Evolutionary conservation across 164 flowering plant genomes (phyloP).

Genomic region (Vitis labrusca): DNA sequence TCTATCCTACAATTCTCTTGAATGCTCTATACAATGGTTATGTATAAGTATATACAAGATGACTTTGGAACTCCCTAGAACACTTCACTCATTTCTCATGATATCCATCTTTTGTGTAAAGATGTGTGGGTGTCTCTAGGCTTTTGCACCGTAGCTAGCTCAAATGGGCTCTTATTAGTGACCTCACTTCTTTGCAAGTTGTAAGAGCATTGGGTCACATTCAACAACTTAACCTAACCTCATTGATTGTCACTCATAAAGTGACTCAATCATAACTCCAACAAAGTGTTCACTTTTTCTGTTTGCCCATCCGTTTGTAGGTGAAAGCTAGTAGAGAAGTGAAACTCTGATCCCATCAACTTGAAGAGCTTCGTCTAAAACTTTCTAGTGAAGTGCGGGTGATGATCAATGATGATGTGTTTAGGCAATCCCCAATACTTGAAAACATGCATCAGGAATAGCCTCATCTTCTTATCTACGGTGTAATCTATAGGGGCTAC

Average conservation of each 20-base stretch:
- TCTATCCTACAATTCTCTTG: no score
- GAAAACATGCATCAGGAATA: constrained; percentile 6
- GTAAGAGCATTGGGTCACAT: background rate
- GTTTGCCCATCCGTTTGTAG: background rate
- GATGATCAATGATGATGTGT: constrained; percentile 1
- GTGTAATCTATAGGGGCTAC: background rate
- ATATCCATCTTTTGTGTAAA: no score
- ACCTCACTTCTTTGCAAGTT: background rate
- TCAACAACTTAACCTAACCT: background rate
- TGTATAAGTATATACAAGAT: no score
- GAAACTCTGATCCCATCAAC: background rate
- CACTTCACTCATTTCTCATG: no score
- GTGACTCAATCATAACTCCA: background rate
- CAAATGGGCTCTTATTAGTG: background rate
- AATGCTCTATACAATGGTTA: no score
- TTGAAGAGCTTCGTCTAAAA: background rate
- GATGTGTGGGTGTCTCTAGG: no score
- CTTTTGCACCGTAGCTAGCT: background rate
- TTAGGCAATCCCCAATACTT: constrained; percentile 4
- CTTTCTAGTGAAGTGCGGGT: background rate
- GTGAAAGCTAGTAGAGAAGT: background rate
- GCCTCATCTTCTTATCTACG: background rate
- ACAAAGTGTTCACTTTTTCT: background rate
- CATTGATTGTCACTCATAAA: background rate
- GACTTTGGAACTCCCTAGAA: no score